Percentiles rank a stretch among this genome's conserved stretches.
Evolutionary conservation across 2,329 filamentous ascomycete genomes (phyloP).

Genomic region (Claviceps cyperi): DNA sequence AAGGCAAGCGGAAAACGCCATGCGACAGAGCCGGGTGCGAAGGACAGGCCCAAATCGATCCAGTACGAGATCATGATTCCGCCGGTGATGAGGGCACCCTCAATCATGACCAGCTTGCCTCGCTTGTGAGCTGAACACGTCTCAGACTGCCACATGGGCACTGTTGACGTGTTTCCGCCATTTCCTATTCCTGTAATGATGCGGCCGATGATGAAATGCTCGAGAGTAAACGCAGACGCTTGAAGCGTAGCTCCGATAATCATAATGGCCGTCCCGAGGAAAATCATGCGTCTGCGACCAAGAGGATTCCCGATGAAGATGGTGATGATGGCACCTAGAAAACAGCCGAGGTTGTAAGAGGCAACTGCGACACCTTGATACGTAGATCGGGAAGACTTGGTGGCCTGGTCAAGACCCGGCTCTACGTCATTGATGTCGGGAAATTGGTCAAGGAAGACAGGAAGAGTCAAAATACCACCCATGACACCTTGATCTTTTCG

Average conservation of each 20-base stretch:
- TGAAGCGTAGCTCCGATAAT: conserved; percentile 45
- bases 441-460: conserved; percentile 43
- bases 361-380: conserved; percentile 41
- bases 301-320: conserved; percentile 51
- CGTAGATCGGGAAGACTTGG: conserved; percentile 30
- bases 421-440: conserved; percentile 31
- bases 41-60: conserved; percentile 44
- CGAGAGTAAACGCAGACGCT: conserved; percentile 36
- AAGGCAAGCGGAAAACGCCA: conserved; percentile 47
- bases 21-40: conserved; percentile 24
- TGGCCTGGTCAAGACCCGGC: conserved; percentile 19
- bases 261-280: conserved; percentile 44
- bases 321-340: conserved; percentile 48
- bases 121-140: conserved; percentile 41
- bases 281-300: conserved; percentile 43
- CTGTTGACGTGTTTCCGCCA: conserved; percentile 40
- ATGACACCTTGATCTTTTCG: conserved; percentile 58
- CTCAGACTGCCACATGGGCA: conserved; percentile 47
- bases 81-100: conserved; percentile 41
- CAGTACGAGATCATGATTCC: conserved; percentile 46
- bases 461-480: conserved; percentile 58
- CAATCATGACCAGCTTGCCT: conserved; percentile 47
- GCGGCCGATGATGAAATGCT: conserved; percentile 42
- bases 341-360: conserved; percentile 46
- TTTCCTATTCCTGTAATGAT: conserved; percentile 46